phyloP scores from a whole-genome alignment of 2,329 filamentous ascomycete genomes.

The Aspergillus sp. region DNA sequence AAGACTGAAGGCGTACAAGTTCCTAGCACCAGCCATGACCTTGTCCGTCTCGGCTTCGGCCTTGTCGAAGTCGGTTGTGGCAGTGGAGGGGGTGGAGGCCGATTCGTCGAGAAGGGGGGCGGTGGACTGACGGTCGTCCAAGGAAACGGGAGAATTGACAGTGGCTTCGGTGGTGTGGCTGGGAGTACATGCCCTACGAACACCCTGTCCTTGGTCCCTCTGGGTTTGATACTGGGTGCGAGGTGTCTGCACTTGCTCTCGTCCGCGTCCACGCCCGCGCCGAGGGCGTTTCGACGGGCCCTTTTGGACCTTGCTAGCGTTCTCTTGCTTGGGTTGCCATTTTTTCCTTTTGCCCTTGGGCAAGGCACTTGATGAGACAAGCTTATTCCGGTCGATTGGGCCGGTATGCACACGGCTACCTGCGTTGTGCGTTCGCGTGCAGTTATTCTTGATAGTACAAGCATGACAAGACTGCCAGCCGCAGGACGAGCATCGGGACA shows the following conservation, averaged over 20 bases:
- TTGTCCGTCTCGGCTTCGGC: neutral
- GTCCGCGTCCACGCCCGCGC: neutral
- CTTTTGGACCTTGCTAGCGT: neutral
- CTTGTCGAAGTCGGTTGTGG: neutral
- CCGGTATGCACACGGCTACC: constrained; percentile 5
- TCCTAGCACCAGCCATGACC: neutral
- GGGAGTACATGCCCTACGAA: too few relatives aligned
- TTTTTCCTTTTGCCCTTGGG: neutral
- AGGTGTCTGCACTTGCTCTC: neutral
- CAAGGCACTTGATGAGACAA: neutral
- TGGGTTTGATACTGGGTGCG: too few relatives aligned
- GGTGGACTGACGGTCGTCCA: neutral
- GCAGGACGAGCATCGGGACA: constrained; percentile 28
- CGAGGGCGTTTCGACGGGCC: too few relatives aligned
- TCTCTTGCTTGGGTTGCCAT: neutral
- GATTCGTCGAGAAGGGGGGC: neutral
- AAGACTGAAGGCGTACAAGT: constrained; percentile 1
- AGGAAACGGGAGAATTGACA: too few relatives aligned
- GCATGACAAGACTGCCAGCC: constrained; percentile 30
- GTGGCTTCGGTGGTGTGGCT: too few relatives aligned
- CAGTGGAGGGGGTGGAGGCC: neutral
- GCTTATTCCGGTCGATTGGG: neutral
- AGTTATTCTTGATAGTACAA: constrained; percentile 17
- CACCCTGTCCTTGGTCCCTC: too few relatives aligned
- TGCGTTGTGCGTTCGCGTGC: constrained; percentile 7